These are phyloP conservation scores for Oropetium thomaeum DNA, from an alignment of 176 grass and related monocot genomes.

Conservation along the genomic window DNA sequence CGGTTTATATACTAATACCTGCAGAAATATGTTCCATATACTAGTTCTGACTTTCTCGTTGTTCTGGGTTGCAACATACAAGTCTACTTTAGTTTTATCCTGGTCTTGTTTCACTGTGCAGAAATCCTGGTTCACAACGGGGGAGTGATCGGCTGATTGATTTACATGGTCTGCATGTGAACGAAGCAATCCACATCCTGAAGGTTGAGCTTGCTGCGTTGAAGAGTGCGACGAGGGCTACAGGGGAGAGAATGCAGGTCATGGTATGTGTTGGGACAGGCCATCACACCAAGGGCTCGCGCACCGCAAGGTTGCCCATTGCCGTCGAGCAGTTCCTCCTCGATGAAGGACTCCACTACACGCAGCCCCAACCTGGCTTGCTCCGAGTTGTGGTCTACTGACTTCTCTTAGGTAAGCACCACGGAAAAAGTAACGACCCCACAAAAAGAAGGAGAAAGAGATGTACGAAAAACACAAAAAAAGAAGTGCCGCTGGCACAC, in stretches of 20 bases:
- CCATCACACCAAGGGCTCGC: slow-evolving; percentile 91
- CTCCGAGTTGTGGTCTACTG: slow-evolving; percentile 75
- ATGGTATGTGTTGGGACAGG: slow-evolving; percentile 91
- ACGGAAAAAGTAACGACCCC: neutral
- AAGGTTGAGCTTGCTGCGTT: slow-evolving; percentile 63
- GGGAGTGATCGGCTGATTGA: slow-evolving; percentile 71
- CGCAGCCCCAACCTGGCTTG: slow-evolving; percentile 81
- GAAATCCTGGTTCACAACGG: slow-evolving; percentile 51
- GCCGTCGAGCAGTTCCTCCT: slow-evolving; percentile 84
- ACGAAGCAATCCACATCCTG: slow-evolving; percentile 73
- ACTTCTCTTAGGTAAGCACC: slow-evolving; percentile 41
- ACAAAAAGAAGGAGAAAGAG: slow-evolving; percentile 33
- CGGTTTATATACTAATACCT: neutral
- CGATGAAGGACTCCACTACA: slow-evolving; percentile 74
- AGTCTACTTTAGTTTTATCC: slow-evolving; percentile 7
- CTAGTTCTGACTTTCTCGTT: neutral
- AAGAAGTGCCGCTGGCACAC: neutral
- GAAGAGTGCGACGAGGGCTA: slow-evolving; percentile 49
- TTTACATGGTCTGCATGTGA: slow-evolving; percentile 86
- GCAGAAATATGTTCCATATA: neutral
- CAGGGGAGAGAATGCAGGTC: slow-evolving; percentile 70
- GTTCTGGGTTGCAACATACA: neutral
- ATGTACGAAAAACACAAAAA: slow-evolving; percentile 31
- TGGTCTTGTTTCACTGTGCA: slow-evolving; percentile 27
- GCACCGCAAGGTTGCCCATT: slow-evolving; percentile 74